Conservation (phyloP, 805 yeast species). For the Ogataea siamensis region DNA sequence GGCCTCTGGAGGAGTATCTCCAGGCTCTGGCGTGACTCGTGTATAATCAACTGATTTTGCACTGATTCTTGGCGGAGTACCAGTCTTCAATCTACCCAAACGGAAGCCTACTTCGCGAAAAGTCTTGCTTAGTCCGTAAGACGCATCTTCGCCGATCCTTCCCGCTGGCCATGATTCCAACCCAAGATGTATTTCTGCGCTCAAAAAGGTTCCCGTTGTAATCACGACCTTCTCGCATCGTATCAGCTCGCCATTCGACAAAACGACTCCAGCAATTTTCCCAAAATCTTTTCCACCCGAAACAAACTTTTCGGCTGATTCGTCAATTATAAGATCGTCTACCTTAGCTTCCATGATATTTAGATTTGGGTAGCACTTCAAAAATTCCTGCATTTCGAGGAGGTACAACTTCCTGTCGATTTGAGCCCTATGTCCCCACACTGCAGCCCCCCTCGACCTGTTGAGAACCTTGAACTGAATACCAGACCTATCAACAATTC, state of each 20-base stretch:
- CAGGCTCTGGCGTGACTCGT: conserved; percentile 64
- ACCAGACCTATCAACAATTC: conserved; percentile 89
- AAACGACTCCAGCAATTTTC: conserved; percentile 64
- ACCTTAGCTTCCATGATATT: conserved; percentile 71
- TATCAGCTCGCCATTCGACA: conserved; percentile 64
- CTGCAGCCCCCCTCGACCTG: conserved; percentile 89
- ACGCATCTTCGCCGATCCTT: conserved; percentile 87
- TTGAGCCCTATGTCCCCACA: conserved; percentile 98
- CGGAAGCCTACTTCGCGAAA: conserved; percentile 73
- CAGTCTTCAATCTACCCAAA: conserved; percentile 90
- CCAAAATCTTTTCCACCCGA: conserved; percentile 44
- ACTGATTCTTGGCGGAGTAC: conserved; percentile 91
- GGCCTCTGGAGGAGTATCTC: conserved; percentile 84
- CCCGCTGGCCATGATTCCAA: conserved; percentile 81
- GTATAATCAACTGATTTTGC: conserved; percentile 67
- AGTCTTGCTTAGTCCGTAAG: conserved; percentile 84
- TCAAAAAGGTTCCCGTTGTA: conserved; percentile 93
- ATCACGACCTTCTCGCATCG: conserved; percentile 70
- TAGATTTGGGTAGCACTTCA: conserved; percentile 56
- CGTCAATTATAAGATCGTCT: conserved; percentile 73
- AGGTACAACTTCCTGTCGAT: conserved; percentile 83
- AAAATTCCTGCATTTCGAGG: conserved; percentile 70
- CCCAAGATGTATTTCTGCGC: conserved; percentile 95
- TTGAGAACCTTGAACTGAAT: conserved; percentile 87
- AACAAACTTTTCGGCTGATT: conserved; percentile 22